phyloP scores from a whole-genome alignment of 1,284 basidiomycete species.

The Schizophyllum commune region DNA sequence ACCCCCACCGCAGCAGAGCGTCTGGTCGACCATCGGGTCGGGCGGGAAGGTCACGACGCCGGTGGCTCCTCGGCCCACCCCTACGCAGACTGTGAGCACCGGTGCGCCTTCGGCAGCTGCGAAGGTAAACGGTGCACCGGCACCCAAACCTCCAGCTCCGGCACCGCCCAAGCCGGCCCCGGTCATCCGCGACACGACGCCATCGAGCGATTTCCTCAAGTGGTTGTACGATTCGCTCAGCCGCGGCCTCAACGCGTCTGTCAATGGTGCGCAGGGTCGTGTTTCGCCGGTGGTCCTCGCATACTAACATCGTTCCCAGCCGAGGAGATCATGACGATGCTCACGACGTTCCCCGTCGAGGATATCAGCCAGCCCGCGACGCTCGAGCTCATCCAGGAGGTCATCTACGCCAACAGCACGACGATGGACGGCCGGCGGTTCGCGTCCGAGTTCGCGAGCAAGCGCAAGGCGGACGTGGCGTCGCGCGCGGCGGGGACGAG shows the following conservation, averaged over 20 bases:
- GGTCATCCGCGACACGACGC: constrained; percentile 39
- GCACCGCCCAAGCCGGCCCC: constrained; percentile 26
- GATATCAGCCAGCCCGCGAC: constrained; percentile 60
- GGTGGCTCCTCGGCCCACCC: constrained; percentile 27
- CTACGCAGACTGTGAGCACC: constrained; percentile 15
- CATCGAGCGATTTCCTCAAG: constrained; percentile 85
- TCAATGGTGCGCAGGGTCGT: constrained; percentile 54
- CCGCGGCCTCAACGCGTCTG: constrained; percentile 75
- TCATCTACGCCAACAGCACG: constrained; percentile 89
- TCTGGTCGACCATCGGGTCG: constrained; percentile 84
- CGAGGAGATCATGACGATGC: constrained; percentile 90
- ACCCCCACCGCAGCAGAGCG: constrained; percentile 25
- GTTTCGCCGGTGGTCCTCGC: constrained; percentile 7
- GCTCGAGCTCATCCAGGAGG: constrained; percentile 84
- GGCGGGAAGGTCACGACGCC: constrained; percentile 54
- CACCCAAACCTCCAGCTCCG: constrained; percentile 12
- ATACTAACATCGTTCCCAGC: constrained; percentile 37
- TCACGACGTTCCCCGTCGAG: constrained; percentile 85
- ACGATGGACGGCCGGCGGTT: constrained; percentile 94
- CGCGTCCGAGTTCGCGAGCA: constrained; percentile 83
- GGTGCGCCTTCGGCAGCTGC: constrained; percentile 18
- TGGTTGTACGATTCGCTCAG: constrained; percentile 82
- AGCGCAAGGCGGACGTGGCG: constrained; percentile 74
- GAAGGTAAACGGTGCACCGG: constrained; percentile 27
- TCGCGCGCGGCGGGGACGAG: constrained; percentile 37